These are phyloP conservation scores for Cladosporium phlei DNA, from an alignment of 2,329 filamentous ascomycete genomes.

Conservation along the genomic window DNA sequence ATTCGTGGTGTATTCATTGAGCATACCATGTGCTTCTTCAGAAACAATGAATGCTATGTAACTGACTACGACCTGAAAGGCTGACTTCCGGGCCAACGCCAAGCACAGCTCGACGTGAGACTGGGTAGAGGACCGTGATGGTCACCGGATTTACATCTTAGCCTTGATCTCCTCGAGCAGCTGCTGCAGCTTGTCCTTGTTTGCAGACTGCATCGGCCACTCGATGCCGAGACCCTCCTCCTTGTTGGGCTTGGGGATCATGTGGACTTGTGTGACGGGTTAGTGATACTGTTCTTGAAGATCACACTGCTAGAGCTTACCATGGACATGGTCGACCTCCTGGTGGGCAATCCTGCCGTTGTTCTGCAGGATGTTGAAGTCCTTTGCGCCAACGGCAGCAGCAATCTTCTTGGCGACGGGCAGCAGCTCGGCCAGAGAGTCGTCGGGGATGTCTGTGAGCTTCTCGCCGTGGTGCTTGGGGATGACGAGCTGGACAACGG, in stretches of 20 bases:
- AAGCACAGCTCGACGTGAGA: too few species aligned
- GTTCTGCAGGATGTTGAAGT: constrained; percentile 96
- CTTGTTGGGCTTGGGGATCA: constrained; percentile 93
- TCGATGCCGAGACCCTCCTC: constrained; percentile 70
- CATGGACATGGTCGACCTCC: constrained; percentile 76
- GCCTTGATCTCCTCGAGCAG: constrained; percentile 79
- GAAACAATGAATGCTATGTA: too few species aligned
- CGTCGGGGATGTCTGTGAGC: constrained; percentile 87
- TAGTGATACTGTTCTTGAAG: neutral
- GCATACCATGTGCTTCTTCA: too few species aligned
- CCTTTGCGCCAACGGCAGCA: constrained; percentile 64
- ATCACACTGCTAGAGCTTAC: neutral
- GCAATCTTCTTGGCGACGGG: constrained; percentile 85
- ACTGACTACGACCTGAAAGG: too few species aligned
- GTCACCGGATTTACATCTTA: constrained; percentile 60
- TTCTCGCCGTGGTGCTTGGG: constrained; percentile 88
- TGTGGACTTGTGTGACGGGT: constrained; percentile 74
- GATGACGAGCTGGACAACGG: constrained; percentile 76
- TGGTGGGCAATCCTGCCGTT: constrained; percentile 91
- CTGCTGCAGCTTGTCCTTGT: constrained; percentile 79
- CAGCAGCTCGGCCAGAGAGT: constrained; percentile 76
- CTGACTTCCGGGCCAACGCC: too few species aligned
- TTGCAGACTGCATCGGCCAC: constrained; percentile 71
- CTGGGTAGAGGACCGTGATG: constrained; percentile 11
- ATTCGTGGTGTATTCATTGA: too few species aligned